Base-by-base conservation (phyloP, 352 stramenopile genomes). In the Pythium biforme region DNA sequence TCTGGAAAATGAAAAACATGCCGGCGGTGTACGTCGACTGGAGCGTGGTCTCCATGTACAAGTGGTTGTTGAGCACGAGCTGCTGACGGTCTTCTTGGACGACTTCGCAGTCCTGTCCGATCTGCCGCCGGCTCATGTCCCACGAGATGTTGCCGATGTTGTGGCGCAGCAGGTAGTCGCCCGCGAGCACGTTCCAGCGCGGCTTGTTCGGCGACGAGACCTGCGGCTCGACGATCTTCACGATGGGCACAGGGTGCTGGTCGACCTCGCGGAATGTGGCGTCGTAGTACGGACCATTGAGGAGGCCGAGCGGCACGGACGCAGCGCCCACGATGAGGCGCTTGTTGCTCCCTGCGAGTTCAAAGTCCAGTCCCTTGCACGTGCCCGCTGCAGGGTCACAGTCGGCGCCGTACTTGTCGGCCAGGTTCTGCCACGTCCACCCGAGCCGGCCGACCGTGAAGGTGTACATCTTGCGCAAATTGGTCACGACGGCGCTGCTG, bases 31-130 rank as follows among this genome's bases (percentile, higher is more conserved):
- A 53, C 26, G 26, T 53, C 14, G 47, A 25, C 26, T 53, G 47
- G 17, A 37, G 20, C 31, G 29, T 41, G 8, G 29, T 27, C 50
- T 45, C 50, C 29, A 45, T 56, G 50, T 59, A 59, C 52, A 59
- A 12, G 17, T 59, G 52, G 52, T 59, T 59, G 19, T 59, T 59
- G 37, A 59, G 37, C 52, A 59, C 33, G 25, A 50, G 33, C 52
- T 50, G 52, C 23, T 40, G 23, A 9, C 52, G 52, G 26, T 59
- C 52, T 37, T 58, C 52, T 19, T 31, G 25, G 27, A 40, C 39
- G 19, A 41, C 40, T 9, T 31, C 14, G 34, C 46, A 62, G 0
- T 1, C 1, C 11, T 29, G 2, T 5, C 25, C 34, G 14, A 12
- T 33, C n/a, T 19, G 6, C n/a, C 14, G 39, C 9, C 19, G 27